Base-by-base conservation (phyloP, 129 eudicot species). In the Centrapalus pauciflorus region DNA sequence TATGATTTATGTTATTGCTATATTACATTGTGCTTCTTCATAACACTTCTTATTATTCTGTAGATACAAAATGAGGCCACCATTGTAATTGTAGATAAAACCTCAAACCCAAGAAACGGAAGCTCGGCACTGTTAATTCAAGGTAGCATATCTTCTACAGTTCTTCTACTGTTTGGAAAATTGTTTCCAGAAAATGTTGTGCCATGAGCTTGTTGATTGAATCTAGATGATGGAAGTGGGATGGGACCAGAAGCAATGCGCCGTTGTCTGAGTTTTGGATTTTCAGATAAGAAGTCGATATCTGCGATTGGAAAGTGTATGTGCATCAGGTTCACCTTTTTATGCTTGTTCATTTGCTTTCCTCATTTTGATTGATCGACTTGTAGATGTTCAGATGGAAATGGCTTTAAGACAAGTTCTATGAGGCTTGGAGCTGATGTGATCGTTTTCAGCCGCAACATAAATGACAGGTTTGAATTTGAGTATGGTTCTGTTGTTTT, bases 361-460 rank as follows among this genome's bases (percentile, higher is more conserved):
- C 48, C 14, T 57, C 40, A 17, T 58, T 43, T 26, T 51, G 55
- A 70, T 64, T 49, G 28, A 33, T 54, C 70, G 72, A 37, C 71
- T 72, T 72, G 55, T 64, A 37, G 70, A 75, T 49, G 61, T 79
- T 73, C 85, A 93, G 98, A 93, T 80, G 98, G 98, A 46, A 93
- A 93, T 66, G 98, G 98, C 61, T 93, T 93, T 66, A 93, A 88
- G 81, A 93, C 96, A 6, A 88, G 96, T 69, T 74, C 98, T 28
- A 85, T 92, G 95, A 79, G 98, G 79, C 98, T 92, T 69, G 98
- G 98, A 49, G 86, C 96, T 27, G 98, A 92, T 49, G 98, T 70
- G 64, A 75, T 92, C 66, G 96, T 92, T 72, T 92, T 92, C 91
- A 92, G 82, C 61, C 91, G 96, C 26, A 62, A 66, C 70, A 19